These are phyloP conservation scores for Aegilops bicornis DNA, from an alignment of 176 grass and related monocot species.

Conservation along the genomic window DNA sequence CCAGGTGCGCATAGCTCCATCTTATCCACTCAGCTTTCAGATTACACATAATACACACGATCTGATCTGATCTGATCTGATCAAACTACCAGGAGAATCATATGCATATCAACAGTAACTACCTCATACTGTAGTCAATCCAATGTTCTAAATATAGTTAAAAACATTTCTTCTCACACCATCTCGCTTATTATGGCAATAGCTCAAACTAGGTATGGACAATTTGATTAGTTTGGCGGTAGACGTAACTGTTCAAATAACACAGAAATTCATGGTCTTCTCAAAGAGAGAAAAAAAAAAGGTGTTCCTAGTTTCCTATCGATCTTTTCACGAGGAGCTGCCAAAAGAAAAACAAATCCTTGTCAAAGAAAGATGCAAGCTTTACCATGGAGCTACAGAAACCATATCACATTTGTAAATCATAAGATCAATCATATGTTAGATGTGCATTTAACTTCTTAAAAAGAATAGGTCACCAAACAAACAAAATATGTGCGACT, in stretches of 20 bases:
- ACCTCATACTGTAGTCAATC: too few relatives aligned
- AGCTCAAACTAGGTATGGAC: background rate
- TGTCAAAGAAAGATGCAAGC: background rate
- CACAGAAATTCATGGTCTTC: background rate
- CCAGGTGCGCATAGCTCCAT: background rate
- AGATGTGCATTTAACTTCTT: background rate
- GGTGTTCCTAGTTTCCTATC: background rate
- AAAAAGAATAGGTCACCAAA: background rate
- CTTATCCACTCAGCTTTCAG: slow-evolving; percentile 26
- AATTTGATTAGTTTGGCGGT: background rate
- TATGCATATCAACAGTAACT: background rate
- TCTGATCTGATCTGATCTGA: background rate
- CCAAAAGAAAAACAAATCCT: background rate
- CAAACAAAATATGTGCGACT: slow-evolving; percentile 12
- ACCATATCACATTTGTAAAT: background rate
- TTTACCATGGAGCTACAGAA: background rate
- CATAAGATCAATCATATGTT: background rate
- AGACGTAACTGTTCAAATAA: background rate
- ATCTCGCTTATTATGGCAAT: background rate
- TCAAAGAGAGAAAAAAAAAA: background rate
- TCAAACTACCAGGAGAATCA: background rate
- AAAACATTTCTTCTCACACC: background rate
- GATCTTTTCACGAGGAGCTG: background rate
- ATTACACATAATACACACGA: background rate
- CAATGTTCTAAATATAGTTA: too few relatives aligned